These are phyloP conservation scores for Lepiota subincarnata DNA, from an alignment of 768 basidiomycete species.

Conservation along the genomic window DNA sequence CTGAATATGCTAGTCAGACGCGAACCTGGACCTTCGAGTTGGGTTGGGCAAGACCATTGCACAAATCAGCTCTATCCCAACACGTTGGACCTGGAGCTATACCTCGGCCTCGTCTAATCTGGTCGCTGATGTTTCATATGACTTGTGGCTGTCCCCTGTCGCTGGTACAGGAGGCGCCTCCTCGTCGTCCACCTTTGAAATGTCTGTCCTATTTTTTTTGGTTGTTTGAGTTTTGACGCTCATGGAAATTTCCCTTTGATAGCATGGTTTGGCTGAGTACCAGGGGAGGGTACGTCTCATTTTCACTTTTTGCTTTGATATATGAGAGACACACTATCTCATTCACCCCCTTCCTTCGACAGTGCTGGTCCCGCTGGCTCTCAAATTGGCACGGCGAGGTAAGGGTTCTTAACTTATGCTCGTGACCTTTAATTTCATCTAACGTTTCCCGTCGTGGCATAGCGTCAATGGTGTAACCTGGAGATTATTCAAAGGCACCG, in stretches of 20 bases:
- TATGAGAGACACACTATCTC: background rate
- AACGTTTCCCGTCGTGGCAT: background rate
- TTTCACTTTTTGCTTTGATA: background rate
- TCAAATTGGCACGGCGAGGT: slow-evolving; percentile 27
- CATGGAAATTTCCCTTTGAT: background rate
- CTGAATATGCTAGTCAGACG: slow-evolving; percentile 17
- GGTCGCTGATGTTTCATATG: slow-evolving; percentile 32
- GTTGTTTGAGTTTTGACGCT: background rate
- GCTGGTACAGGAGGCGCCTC: slow-evolving; percentile 24
- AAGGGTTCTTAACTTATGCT: background rate
- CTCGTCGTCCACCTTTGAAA: slow-evolving; percentile 26
- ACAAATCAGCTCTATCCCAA: slow-evolving; percentile 28
- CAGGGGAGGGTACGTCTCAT: slow-evolving; percentile 25
- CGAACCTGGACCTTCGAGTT: slow-evolving; percentile 29
- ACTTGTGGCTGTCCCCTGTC: slow-evolving; percentile 28
- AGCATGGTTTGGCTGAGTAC: slow-evolving; percentile 34
- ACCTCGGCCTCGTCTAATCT: slow-evolving; percentile 25
- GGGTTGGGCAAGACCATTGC: slow-evolving; percentile 24
- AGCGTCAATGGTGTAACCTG: slow-evolving; percentile 24
- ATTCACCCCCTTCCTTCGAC: background rate
- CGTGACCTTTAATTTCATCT: background rate
- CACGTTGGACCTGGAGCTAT: slow-evolving; percentile 30
- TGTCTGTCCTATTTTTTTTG: slow-evolving; percentile 17
- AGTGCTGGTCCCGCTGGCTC: slow-evolving; percentile 31
- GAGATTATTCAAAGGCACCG: slow-evolving; percentile 29